Evolutionary conservation across 352 stramenopile genomes (phyloP), one percentile per base, ranked within the genome.

Genomic region (Globisporangium cylindrosporum): DNA sequence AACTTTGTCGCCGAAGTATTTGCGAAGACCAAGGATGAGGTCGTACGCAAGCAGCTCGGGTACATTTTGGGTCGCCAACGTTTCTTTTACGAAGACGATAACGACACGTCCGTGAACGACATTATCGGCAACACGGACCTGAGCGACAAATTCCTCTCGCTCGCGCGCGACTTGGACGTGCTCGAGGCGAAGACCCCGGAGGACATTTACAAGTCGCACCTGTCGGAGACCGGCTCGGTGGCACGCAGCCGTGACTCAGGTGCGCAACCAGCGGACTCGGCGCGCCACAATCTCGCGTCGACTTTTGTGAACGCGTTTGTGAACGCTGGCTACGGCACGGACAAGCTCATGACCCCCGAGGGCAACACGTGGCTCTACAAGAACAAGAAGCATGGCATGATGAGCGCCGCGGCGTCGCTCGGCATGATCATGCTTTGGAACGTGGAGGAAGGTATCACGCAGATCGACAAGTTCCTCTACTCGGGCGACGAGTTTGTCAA

Each of bases 311-410:
- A 99, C 76, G 98, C 97, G 41, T 98, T 99, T 72, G 98, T 99
- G 22, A 99, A 99, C 78, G 95, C 96, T 43, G 97, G 97, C 2
- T 99, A 99, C 78, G 89, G 97, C 67, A 97, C 95, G 22, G 98
- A 99, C 78, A 99, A 99, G 74, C 78, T 98, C 20, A 92, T 98
- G 77, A 97, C 90, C 0, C 91, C 91, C 0, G 93, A 99, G 43
- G 90, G 84, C 62, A 99, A 97, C 74, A 96, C 96, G 59, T 99
- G 98, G 98, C 75, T 99, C 32, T 99, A 99, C 86, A 99, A 99
- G 81, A 99, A 99, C 89, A 99, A 99, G 79, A 98, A 99, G 79
- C 97, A 99, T 71, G 98, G 97, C 61, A 99, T 99, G 97, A 97
- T 99, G 83, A 98, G 93, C 63, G 98, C 98, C 0, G 96, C 98